These are phyloP conservation scores for Phallus indusiatus DNA, from an alignment of 768 basidiomycete genomes.

Conservation along the genomic window DNA sequence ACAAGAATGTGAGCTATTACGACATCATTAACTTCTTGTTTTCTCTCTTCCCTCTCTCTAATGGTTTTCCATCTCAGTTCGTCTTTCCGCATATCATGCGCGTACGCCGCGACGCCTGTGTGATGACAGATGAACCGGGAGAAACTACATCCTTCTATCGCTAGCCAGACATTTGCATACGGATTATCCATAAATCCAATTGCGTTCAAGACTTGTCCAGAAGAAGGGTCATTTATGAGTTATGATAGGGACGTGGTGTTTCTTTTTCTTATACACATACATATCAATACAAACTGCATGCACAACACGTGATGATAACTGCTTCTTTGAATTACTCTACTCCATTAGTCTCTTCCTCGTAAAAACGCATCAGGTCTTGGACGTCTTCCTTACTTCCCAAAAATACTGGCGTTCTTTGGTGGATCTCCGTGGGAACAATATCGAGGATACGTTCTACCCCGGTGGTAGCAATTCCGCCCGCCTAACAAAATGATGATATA, in stretches of 20 bases:
- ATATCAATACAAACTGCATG: conserved; percentile 1
- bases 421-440: conserved; percentile 76
- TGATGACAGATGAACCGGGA: conserved; percentile 71
- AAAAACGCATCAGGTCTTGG: conserved; percentile 80
- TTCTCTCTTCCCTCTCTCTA: not conserved
- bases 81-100: conserved; percentile 77
- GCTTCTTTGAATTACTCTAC: not conserved
- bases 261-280: not conserved
- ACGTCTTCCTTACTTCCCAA: conserved; percentile 93
- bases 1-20: conserved; percentile 47
- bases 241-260: not conserved
- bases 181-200: not conserved
- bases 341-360: conserved; percentile 30
- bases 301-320: not conserved
- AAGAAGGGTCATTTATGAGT: not conserved
- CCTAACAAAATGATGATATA: conserved; percentile 34
- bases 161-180: not conserved
- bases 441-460: conserved; percentile 92
- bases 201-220: not conserved
- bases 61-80: conserved; percentile 40
- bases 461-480: conserved; percentile 94
- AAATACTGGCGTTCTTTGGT: conserved; percentile 90
- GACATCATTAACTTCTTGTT: not conserved
- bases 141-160: conserved; percentile 42
- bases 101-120: conserved; percentile 64